These are phyloP conservation scores for Brassica rapa DNA, from an alignment of 345 rosid genomes.

Conservation along the genomic window DNA sequence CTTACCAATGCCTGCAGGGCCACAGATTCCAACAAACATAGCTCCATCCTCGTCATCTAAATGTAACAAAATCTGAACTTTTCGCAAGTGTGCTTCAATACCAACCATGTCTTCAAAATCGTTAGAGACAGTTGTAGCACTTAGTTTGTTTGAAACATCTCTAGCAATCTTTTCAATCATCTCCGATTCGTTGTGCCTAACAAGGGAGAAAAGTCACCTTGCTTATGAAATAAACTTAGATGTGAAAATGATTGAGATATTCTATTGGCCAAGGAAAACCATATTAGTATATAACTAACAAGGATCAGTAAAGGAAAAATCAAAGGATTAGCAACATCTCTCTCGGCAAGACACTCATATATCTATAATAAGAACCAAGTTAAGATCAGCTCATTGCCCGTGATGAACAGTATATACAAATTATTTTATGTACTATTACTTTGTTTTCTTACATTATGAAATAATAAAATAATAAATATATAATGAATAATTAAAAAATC, in stretches of 20 bases:
- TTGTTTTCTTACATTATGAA: no score
- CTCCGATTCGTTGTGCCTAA: no score
- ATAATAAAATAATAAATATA: no score
- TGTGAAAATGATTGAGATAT: no score
- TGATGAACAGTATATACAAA: no score
- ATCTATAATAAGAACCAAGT: no score
- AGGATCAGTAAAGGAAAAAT: no score
- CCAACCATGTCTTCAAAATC: background rate
- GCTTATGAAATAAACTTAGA: no score
- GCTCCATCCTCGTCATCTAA: background rate
- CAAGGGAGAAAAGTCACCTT: background rate
- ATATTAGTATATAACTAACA: background rate
- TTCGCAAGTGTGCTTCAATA: background rate
- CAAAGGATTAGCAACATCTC: background rate
- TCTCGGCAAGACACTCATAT: background rate
- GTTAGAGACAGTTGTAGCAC: background rate
- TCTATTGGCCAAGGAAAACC: background rate
- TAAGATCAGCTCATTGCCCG: no score
- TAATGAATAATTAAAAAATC: no score
- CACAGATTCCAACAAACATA: background rate
- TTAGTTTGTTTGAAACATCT: background rate
- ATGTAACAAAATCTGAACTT: background rate
- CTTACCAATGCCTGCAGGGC: background rate
- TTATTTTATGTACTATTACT: no score
- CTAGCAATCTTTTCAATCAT: background rate